These are phyloP conservation scores for Globisporangium viniferum DNA, from an alignment of 352 stramenopile genomes.

Conservation along the genomic window DNA sequence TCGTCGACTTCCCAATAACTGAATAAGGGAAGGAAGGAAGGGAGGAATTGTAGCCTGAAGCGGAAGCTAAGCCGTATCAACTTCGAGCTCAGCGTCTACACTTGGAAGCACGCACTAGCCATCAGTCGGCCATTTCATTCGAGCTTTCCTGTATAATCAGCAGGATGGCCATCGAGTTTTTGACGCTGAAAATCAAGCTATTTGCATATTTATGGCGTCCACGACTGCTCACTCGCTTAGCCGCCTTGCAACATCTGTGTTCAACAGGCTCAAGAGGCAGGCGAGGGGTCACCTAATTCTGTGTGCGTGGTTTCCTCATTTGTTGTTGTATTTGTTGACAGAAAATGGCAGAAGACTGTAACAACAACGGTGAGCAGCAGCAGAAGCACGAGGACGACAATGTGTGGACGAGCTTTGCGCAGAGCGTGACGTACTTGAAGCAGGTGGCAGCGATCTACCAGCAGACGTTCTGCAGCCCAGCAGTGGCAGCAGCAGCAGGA, in stretches of 20 bases:
- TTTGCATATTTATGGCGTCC: not conserved
- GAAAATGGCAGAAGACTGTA: not conserved
- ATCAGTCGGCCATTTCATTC: not conserved
- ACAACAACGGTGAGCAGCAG: slow-evolving; percentile 4
- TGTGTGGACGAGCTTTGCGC: slow-evolving; percentile 44
- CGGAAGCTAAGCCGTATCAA: not conserved
- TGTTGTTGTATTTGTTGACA: not conserved
- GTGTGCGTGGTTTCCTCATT: not conserved
- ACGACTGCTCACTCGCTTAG: not conserved
- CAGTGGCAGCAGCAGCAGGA: not conserved
- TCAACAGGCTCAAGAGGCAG: not conserved
- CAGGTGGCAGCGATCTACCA: slow-evolving; percentile 51
- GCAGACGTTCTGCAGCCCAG: slow-evolving; percentile 28
- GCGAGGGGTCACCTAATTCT: not conserved
- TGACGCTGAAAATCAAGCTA: not conserved
- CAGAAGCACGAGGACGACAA: slow-evolving; percentile 17
- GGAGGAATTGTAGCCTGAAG: not conserved
- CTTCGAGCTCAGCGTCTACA: not conserved
- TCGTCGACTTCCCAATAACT: not conserved
- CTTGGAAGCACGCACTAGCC: not conserved
- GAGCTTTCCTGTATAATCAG: not conserved
- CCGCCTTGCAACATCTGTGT: not conserved
- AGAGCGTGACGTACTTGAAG: slow-evolving; percentile 53
- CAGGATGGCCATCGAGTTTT: not conserved
- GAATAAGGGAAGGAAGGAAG: not conserved